Evolutionary conservation across 306 rosid species (phyloP).

Genomic region (Vachellia pachyceras): DNA sequence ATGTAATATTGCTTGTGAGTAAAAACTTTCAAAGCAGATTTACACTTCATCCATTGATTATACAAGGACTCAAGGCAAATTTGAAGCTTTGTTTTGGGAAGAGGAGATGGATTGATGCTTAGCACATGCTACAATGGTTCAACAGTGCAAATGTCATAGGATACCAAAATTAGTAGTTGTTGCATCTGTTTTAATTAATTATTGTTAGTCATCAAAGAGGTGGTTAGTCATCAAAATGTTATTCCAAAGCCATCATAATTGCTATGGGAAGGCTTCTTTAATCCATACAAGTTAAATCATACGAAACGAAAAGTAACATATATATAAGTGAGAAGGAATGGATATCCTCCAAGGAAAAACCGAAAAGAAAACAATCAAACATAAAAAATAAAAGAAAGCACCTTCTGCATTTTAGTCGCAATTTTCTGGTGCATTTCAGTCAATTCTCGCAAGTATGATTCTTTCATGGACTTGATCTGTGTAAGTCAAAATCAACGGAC

Average conservation of each 20-base stretch:
- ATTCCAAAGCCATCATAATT: constrained; percentile 18
- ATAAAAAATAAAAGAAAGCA: constrained; percentile 34
- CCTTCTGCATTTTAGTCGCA: constrained; percentile 66
- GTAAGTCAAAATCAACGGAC: constrained; percentile 24
- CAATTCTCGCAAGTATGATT: constrained; percentile 60
- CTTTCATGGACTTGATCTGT: constrained; percentile 81
- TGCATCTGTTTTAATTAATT: too few species aligned
- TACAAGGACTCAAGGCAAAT: constrained; percentile 20
- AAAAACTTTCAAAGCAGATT: too few species aligned
- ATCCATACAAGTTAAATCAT: constrained; percentile 16
- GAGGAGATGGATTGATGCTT: constrained; percentile 17
- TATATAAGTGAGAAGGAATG: not conserved
- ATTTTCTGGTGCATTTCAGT: constrained; percentile 66
- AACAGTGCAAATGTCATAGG: not conserved
- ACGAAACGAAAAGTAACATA: not conserved
- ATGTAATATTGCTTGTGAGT: too few species aligned
- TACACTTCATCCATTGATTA: not conserved
- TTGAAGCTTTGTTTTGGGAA: constrained; percentile 19
- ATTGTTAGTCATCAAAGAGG: too few species aligned
- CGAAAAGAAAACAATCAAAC: not conserved
- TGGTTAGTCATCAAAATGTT: too few species aligned
- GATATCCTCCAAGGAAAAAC: constrained; percentile 2
- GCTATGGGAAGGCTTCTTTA: constrained; percentile 15
- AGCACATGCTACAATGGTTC: not conserved
- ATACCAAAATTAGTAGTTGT: too few species aligned